phyloP scores from a whole-genome alignment of 2,329 filamentous ascomycete species.

The Colletotrichum sidae region DNA sequence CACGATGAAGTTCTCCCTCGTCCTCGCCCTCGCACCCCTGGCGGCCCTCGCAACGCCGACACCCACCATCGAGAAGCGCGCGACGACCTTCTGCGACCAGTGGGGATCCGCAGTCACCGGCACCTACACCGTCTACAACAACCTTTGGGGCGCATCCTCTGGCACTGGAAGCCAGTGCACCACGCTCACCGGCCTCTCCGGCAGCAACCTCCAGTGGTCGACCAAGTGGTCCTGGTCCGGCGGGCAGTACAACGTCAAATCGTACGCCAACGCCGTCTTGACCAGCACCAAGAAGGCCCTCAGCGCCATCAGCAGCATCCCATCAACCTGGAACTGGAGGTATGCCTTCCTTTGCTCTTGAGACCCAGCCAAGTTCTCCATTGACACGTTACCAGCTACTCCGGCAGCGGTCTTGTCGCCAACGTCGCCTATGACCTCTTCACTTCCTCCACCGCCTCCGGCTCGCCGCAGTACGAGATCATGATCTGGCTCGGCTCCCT shows the following conservation, averaged over 20 bases:
- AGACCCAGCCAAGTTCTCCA: background rate
- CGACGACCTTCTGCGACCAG: constrained; percentile 41
- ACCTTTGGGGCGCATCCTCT: constrained; percentile 53
- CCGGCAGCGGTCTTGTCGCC: constrained; percentile 53
- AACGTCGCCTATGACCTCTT: constrained; percentile 73
- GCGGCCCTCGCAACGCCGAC: constrained; percentile 33
- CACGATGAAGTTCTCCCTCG: constrained; percentile 38
- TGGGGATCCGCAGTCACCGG: constrained; percentile 39
- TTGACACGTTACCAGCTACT: constrained; percentile 44
- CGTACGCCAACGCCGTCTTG: constrained; percentile 52
- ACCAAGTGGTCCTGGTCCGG: constrained; percentile 55
- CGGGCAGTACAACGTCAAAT: constrained; percentile 53
- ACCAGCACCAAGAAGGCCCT: constrained; percentile 44
- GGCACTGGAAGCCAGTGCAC: constrained; percentile 54
- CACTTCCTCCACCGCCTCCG: constrained; percentile 59
- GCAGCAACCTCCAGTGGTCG: constrained; percentile 51
- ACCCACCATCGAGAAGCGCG: constrained; percentile 37
- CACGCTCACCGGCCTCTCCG: constrained; percentile 48
- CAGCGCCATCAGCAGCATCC: constrained; percentile 47
- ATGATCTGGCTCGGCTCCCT: constrained; percentile 73
- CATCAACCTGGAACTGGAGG: constrained; percentile 47
- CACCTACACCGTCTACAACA: constrained; percentile 51
- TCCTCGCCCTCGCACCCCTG: constrained; percentile 34
- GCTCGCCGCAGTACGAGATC: constrained; percentile 66
- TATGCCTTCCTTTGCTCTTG: constrained; percentile 29